Percentiles rank a stretch among this genome's conserved stretches.
phyloP scores from a whole-genome alignment of 1,284 basidiomycete genomes.

The Melampsora americana region DNA sequence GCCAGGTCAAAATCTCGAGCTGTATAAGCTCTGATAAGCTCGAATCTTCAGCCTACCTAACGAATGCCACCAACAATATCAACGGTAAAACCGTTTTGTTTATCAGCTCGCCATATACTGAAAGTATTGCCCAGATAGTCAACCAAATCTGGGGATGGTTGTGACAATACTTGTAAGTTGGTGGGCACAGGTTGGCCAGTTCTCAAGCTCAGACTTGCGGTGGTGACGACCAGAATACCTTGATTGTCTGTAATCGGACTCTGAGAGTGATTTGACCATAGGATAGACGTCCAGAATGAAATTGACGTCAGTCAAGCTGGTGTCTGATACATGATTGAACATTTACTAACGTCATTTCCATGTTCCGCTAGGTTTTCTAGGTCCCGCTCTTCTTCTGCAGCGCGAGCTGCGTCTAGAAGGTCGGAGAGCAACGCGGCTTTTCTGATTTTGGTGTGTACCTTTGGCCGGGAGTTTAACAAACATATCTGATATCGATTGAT shows the following conservation, averaged over 20 bases:
- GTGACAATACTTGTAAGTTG: neutral
- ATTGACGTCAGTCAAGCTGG: too few relatives aligned
- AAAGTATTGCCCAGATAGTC: neutral
- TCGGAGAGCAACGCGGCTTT: neutral
- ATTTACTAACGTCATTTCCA: neutral
- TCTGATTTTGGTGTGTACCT: neutral
- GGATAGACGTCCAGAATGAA: too few relatives aligned
- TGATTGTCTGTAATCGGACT: neutral
- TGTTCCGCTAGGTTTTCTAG: neutral
- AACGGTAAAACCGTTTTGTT: slow-evolving; percentile 25
- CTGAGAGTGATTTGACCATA: neutral
- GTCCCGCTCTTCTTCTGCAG: neutral
- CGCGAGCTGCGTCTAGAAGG: neutral
- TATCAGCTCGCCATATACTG: slow-evolving; percentile 18
- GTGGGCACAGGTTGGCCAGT: neutral
- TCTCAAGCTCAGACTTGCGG: slow-evolving; percentile 24
- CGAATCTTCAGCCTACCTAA: neutral
- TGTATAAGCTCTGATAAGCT: neutral
- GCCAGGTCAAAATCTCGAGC: neutral
- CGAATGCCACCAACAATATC: slow-evolving; percentile 27
- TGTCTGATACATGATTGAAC: neutral
- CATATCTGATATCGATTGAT: neutral
- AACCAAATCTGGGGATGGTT: neutral
- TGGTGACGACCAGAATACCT: slow-evolving; percentile 31
- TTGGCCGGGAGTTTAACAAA: neutral